Evolutionary conservation across 2,329 filamentous ascomycete species (phyloP), one percentile per base, ranked within the genome.

Genomic region (Xenoacremonium recifei): DNA sequence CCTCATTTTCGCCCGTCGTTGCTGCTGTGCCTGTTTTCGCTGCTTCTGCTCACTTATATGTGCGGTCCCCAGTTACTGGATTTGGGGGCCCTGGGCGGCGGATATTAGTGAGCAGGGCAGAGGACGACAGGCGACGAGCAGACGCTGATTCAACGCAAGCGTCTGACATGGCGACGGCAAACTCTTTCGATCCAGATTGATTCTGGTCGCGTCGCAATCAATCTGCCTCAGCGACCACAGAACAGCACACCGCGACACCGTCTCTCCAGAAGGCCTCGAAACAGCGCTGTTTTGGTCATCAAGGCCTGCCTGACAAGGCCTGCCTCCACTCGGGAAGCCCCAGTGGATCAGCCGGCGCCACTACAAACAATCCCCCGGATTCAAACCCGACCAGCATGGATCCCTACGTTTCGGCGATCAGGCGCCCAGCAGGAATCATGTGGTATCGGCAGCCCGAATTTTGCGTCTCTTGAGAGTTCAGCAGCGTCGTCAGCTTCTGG

Each of bases 341-440:
- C 55, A 58, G 55, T 54, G 55, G 51, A 58, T 54, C 49, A 54
- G n/a, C n/a, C n/a, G 51, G 53, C 55, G 55, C 55, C 55, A 58
- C 55, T 52, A 46, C 51, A 54, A 46, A 45, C 49, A 53, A 56
- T 54, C 51, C 51, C n/a, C 55, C 50, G 42, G 55, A 51, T 49
- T 55, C 49, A 53, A 55, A n/a, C 46, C 51, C 47, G 40, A 50
- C 48, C 51, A 48, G 48, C 51, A 49, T 54, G 51, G 45, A 47
- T 50, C 50, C 43, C 16, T 34, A 31, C 29, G 9, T 15, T n/a
- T 15, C 12, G n/a, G 23, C 6, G 6, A 31, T 31, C n/a, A n/a
- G n/a, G n/a, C n/a, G n/a, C n/a, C n/a, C n/a, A n/a, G n/a, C n/a
- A n/a, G n/a, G n/a, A n/a, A n/a, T n/a, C n/a, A n/a, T n/a, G n/a